Conservation (phyloP, 176 grass and related monocot genomes). For the Dendrocalamus sinicus region DNA sequence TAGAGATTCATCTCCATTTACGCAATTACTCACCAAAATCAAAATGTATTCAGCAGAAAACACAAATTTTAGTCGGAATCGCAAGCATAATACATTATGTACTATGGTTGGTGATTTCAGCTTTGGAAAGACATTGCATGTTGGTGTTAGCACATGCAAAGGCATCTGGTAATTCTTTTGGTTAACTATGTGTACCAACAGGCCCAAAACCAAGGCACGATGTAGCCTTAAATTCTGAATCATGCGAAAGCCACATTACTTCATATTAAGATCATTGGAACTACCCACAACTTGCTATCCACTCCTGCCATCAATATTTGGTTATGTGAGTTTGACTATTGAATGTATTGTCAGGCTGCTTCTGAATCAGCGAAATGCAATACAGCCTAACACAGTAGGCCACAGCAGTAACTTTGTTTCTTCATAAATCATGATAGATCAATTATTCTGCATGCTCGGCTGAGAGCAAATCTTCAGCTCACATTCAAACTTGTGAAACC, state of each 20-base stretch:
- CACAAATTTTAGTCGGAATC: background rate
- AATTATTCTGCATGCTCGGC: slow-evolving; percentile 27
- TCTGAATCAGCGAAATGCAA: background rate
- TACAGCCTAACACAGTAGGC: slow-evolving; percentile 3
- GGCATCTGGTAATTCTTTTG: slow-evolving; percentile 26
- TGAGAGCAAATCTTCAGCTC: slow-evolving; percentile 29
- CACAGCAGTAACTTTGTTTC: slow-evolving; percentile 34
- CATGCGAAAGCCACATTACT: slow-evolving; percentile 15
- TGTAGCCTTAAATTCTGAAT: background rate
- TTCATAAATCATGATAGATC: slow-evolving; percentile 15
- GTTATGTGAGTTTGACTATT: slow-evolving; percentile 24
- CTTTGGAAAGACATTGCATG: slow-evolving; percentile 17
- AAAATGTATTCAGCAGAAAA: slow-evolving; percentile 22
- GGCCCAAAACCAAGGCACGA: background rate
- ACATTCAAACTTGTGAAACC: background rate
- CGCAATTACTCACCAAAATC: slow-evolving; percentile 13
- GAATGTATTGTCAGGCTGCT: slow-evolving; percentile 21
- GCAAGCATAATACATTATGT: slow-evolving; percentile 2
- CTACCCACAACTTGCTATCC: background rate
- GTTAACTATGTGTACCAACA: background rate
- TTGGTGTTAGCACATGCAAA: slow-evolving; percentile 19
- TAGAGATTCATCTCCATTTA: slow-evolving; percentile 28
- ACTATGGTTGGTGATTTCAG: background rate
- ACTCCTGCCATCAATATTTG: background rate
- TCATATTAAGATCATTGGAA: slow-evolving; percentile 9